Conservation (phyloP, 208 protist genomes). For the Leishmania martiniquensis region DNA sequence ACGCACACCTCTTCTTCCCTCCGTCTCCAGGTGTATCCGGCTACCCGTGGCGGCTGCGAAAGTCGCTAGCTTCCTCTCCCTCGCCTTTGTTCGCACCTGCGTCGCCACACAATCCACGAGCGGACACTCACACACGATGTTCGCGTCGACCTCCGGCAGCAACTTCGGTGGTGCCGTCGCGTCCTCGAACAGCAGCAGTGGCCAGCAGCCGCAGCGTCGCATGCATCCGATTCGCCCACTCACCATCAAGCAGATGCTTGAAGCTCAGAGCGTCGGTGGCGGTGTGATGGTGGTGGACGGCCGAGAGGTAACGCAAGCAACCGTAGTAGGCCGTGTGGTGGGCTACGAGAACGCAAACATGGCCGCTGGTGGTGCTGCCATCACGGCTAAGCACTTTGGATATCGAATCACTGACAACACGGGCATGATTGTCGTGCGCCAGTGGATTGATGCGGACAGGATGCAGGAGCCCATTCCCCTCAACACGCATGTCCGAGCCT, state of each 20-base stretch:
- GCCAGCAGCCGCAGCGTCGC: constrained; percentile 67
- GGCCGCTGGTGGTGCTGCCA: constrained; percentile 44
- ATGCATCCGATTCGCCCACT: constrained; percentile 88
- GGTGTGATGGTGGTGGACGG: constrained; percentile 89
- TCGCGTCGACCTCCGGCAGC: constrained; percentile 21
- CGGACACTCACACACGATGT: constrained; percentile 3
- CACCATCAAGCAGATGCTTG: constrained; percentile 89
- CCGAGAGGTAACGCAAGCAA: constrained; percentile 88
- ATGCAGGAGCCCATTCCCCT: constrained; percentile 70
- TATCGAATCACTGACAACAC: constrained; percentile 90
- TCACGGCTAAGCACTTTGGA: constrained; percentile 89
- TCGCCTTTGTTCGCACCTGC: not conserved
- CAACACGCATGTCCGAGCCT: constrained; percentile 81
- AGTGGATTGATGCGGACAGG: constrained; percentile 82
- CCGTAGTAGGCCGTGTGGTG: constrained; percentile 82
- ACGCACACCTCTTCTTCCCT: not conserved
- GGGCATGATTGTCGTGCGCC: constrained; percentile 74
- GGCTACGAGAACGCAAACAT: constrained; percentile 76
- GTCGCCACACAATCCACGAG: not conserved
- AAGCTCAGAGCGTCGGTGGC: constrained; percentile 84
- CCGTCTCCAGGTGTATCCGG: no score
- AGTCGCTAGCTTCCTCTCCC: not conserved
- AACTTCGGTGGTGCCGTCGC: constrained; percentile 37
- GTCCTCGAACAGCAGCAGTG: not conserved
- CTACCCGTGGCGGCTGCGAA: no score